These are phyloP conservation scores for Hypoxylon sp. DNA, from an alignment of 2,329 filamentous ascomycete genomes.

Conservation along the genomic window DNA sequence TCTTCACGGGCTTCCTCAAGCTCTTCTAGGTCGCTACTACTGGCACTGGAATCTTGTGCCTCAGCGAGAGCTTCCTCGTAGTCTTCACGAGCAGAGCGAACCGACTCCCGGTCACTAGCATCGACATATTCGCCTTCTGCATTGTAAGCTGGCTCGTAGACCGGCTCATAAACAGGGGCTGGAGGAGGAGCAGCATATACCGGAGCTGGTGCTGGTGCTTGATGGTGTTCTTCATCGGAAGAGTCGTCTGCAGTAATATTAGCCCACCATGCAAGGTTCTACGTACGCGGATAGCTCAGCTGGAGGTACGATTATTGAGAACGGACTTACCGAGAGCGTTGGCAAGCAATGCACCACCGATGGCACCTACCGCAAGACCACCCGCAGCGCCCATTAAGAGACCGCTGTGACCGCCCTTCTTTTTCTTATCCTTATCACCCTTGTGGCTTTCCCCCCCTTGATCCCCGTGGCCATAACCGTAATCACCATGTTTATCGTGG, in stretches of 20 bases:
- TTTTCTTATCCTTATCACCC: conserved; percentile 53
- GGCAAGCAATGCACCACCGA: conserved; percentile 71
- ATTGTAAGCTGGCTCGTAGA: conserved; percentile 58
- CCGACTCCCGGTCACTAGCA: conserved; percentile 58
- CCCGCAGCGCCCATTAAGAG: conserved; percentile 70
- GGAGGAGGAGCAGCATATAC: conserved; percentile 52
- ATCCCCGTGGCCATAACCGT: conserved; percentile 31
- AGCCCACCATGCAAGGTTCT: neutral
- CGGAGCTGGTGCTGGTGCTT: conserved; percentile 34
- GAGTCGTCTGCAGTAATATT: conserved; percentile 50
- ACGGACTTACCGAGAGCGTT: conserved; percentile 65
- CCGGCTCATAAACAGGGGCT: conserved; percentile 35
- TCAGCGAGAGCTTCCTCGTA: conserved; percentile 60
- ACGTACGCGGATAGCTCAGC: neutral
- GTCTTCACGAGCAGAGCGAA: conserved; percentile 57
- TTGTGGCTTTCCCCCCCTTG: conserved; percentile 34
- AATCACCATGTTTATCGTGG: conserved; percentile 34
- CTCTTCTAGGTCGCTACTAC: conserved; percentile 67
- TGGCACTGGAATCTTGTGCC: conserved; percentile 60
- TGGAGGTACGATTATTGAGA: neutral
- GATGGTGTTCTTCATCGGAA: conserved; percentile 51
- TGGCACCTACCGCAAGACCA: conserved; percentile 68
- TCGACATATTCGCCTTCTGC: conserved; percentile 61
- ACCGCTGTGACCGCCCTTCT: conserved; percentile 63
- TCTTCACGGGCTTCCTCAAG: conserved; percentile 66